Conservation (phyloP, 345 rosid genomes). For the Clausena lansium region DNA sequence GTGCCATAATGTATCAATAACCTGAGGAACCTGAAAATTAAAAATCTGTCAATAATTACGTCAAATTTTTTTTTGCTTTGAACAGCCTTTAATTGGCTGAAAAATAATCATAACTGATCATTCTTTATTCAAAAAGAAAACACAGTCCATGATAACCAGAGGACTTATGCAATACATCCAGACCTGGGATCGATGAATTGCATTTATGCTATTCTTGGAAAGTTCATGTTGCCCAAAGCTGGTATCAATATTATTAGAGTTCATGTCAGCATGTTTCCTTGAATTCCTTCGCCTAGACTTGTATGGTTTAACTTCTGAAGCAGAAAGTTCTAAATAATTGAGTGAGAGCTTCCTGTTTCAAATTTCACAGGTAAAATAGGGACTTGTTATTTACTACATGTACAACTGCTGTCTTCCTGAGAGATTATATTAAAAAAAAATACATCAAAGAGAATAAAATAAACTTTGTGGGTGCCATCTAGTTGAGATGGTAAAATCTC, state of each 20-base stretch:
- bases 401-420: neutral
- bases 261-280: constrained; percentile 44
- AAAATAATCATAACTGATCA: constrained; percentile 1
- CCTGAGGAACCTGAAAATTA: constrained; percentile 75
- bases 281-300: constrained; percentile 64
- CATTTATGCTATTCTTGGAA: constrained; percentile 76
- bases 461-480: neutral
- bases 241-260: constrained; percentile 29
- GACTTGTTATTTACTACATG: constrained; percentile 13
- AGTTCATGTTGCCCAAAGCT: constrained; percentile 52
- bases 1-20: constrained; percentile 74
- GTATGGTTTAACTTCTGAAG: constrained; percentile 49
- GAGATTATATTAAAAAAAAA: neutral
- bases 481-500: too few relatives aligned
- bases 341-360: constrained; percentile 81
- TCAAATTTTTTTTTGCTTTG: neutral
- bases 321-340: constrained; percentile 68
- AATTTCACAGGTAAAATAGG: constrained; percentile 11
- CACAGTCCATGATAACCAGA: neutral
- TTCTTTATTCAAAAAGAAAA: constrained; percentile 6
- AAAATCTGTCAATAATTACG: constrained; percentile 12
- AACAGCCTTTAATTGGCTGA: constrained; percentile 1
- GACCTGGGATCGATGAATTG: constrained; percentile 83
- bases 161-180: constrained; percentile 9
- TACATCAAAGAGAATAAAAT: neutral